These are phyloP conservation scores for Aspergillus transmontanensis DNA, from an alignment of 2,329 filamentous ascomycete genomes.

Conservation along the genomic window DNA sequence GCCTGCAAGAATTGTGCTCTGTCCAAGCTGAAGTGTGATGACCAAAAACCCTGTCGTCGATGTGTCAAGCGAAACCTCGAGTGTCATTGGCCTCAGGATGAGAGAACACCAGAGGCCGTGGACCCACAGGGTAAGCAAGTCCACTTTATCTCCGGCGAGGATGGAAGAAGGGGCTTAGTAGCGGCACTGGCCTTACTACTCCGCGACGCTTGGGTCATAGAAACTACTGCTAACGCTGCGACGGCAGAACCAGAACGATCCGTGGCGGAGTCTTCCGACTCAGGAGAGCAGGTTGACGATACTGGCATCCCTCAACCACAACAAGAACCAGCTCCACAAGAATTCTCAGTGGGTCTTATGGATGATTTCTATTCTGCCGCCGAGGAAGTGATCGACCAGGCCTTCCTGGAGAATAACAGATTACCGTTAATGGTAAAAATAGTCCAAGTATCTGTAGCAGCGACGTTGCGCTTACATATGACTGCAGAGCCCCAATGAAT, in stretches of 20 bases:
- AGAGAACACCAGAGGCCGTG: background rate
- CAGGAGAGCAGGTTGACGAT: background rate
- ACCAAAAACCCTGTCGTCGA: constrained; percentile 56
- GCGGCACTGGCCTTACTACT: too few species aligned
- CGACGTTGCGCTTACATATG: background rate
- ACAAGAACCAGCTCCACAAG: background rate
- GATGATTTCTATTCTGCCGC: background rate
- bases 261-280: background rate
- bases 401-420: background rate
- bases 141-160: too few species aligned
- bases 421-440: background rate
- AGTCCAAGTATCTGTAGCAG: background rate
- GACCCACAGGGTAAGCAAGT: background rate
- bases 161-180: rapidly evolving
- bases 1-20: constrained; percentile 56
- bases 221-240: background rate
- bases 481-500: background rate
- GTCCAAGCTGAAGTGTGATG: constrained; percentile 57
- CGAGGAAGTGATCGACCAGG: background rate
- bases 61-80: constrained; percentile 53
- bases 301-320: background rate
- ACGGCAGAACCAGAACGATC: background rate
- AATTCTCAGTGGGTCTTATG: background rate
- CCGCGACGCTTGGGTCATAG: too few species aligned
- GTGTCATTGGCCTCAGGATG: constrained; percentile 39